Conservation (phyloP, 2,329 filamentous ascomycete species). For the Aspergillus ustus region DNA sequence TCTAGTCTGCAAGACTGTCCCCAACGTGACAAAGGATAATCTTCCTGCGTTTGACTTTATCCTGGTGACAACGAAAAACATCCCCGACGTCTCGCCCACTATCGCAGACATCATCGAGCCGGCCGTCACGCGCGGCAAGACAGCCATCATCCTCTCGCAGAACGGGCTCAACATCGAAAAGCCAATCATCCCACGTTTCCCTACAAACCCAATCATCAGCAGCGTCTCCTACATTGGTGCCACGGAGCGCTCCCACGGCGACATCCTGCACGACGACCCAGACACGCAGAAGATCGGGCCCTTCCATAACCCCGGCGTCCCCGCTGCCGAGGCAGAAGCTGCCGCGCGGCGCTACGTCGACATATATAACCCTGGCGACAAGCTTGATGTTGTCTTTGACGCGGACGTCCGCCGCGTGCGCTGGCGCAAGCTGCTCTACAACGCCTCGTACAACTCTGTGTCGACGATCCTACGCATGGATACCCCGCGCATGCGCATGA, state of each 20-base stretch:
- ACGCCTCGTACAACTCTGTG: neutral
- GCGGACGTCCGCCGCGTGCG: neutral
- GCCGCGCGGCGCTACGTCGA: neutral
- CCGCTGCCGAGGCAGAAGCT: neutral
- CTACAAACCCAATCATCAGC: constrained; percentile 57
- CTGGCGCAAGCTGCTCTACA: constrained; percentile 4
- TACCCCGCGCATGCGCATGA: constrained; percentile 1
- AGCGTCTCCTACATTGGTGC: constrained; percentile 57
- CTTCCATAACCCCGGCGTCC: neutral
- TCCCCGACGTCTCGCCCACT: constrained; percentile 57
- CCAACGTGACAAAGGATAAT: constrained; percentile 42
- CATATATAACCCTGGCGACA: neutral
- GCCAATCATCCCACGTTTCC: constrained; percentile 56
- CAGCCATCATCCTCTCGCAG: constrained; percentile 61
- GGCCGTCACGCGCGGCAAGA: constrained; percentile 56
- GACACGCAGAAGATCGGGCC: neutral
- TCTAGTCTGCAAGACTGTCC: constrained; percentile 46
- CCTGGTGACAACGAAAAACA: constrained; percentile 63
- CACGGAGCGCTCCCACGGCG: neutral
- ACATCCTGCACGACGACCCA: neutral
- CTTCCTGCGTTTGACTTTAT: constrained; percentile 57
- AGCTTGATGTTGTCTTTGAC: neutral
- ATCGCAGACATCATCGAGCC: constrained; percentile 56
- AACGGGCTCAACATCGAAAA: constrained; percentile 68
- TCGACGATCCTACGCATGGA: constrained; percentile 1